These are phyloP conservation scores for Dendrostoma leiphaemia DNA, from an alignment of 2,329 filamentous ascomycete species.

Conservation along the genomic window DNA sequence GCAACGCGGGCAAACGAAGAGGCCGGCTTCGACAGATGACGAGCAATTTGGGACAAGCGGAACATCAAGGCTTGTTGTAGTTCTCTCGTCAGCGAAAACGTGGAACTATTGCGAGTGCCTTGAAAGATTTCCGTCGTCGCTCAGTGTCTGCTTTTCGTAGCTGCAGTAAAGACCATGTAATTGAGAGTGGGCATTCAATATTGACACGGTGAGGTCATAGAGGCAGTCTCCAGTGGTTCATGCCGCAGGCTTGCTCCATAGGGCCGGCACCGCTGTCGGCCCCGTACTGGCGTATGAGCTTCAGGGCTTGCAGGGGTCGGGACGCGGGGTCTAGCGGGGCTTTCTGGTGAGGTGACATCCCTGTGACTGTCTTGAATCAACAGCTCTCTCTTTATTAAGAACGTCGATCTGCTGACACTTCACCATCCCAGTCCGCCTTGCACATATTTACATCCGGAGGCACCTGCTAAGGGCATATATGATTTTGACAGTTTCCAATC, in stretches of 20 bases:
- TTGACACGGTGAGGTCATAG: conserved; percentile 16
- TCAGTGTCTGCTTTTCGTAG: too few species aligned
- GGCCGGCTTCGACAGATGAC: conserved; percentile 64
- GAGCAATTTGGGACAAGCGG: conserved; percentile 69
- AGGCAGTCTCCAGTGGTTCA: neutral
- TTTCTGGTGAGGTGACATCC: neutral
- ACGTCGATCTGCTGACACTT: neutral
- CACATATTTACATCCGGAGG: neutral
- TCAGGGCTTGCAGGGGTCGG: neutral
- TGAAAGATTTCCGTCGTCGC: neutral
- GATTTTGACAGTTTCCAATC: neutral
- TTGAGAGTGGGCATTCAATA: too few species aligned
- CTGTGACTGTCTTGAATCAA: neutral
- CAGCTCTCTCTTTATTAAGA: neutral
- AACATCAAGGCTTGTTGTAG: conserved; percentile 73
- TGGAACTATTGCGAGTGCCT: neutral
- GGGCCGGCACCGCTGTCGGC: conserved; percentile 13
- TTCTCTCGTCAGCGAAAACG: neutral
- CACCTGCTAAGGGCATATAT: neutral
- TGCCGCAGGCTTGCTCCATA: neutral
- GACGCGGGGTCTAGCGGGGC: conserved; percentile 13
- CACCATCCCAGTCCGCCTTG: neutral
- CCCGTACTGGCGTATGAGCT: neutral
- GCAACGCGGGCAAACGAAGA: conserved; percentile 43
- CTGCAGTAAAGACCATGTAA: too few species aligned